Conservation (phyloP, 208 protist species). For the Leishmania mexicana region DNA sequence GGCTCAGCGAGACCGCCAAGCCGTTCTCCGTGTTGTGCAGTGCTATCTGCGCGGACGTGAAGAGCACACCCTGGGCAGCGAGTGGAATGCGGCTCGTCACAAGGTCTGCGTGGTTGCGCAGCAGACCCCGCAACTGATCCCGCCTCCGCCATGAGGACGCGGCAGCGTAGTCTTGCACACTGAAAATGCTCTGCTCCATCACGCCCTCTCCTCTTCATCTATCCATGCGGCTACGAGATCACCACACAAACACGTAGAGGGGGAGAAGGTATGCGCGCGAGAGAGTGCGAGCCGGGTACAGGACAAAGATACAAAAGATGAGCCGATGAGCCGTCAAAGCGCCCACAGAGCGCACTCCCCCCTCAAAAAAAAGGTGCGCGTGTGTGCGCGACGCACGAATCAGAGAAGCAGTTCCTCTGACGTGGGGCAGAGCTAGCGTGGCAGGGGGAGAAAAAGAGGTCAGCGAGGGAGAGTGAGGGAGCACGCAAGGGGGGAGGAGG, state of each 20-base stretch:
- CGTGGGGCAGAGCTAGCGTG: not conserved
- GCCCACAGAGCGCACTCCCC: not conserved
- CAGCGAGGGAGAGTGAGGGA: not conserved
- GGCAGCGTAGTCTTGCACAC: slow-evolving; percentile 65
- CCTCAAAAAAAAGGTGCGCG: not conserved
- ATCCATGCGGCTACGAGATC: not conserved
- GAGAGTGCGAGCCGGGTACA: too few species aligned
- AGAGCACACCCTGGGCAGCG: slow-evolving; percentile 52
- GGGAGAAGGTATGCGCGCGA: not conserved
- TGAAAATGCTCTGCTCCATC: slow-evolving; percentile 75
- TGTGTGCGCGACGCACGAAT: not conserved
- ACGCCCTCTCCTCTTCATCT: not conserved
- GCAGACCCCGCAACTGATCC: slow-evolving; percentile 77
- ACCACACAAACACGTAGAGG: not conserved
- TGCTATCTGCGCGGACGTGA: slow-evolving; percentile 55
- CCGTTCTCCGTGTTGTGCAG: slow-evolving; percentile 68
- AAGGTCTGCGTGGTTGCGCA: slow-evolving; percentile 79
- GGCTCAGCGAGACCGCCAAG: slow-evolving; percentile 63
- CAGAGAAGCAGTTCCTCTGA: not conserved
- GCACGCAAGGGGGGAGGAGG: not conserved
- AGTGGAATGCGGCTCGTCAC: slow-evolving; percentile 45
- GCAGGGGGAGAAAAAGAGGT: not conserved
- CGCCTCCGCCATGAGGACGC: slow-evolving; percentile 68
- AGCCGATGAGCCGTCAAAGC: not conserved
- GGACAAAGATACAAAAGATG: not conserved